Conservation (phyloP, 306 rosid species). For the Quercus dentata region DNA sequence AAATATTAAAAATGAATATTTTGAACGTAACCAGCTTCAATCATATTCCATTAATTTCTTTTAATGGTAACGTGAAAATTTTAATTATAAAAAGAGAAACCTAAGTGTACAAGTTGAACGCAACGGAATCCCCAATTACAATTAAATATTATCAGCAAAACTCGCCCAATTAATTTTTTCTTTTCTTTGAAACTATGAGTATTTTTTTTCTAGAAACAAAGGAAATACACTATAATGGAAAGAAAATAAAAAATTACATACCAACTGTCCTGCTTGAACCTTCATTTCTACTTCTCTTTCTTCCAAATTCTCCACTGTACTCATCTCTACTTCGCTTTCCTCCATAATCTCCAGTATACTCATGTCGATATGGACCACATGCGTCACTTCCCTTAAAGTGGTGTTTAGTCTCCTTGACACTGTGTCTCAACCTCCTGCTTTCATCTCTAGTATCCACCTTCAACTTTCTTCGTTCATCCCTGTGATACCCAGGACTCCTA, state of each 20-base stretch:
- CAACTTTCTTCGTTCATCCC: slow-evolving; percentile 36
- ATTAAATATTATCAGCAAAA: too few relatives aligned
- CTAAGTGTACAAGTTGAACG: too few relatives aligned
- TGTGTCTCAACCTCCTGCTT: slow-evolving; percentile 39
- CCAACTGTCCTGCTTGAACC: slow-evolving; percentile 79
- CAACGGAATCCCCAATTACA: too few relatives aligned
- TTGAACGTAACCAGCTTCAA: too few relatives aligned
- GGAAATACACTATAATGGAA: too few relatives aligned
- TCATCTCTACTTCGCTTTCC: slow-evolving; percentile 66
- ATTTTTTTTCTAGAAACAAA: neutral
- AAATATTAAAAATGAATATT: too few relatives aligned
- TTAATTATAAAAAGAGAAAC: too few relatives aligned
- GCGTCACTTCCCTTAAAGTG: slow-evolving; percentile 55
- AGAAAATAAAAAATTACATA: slow-evolving; percentile 13
- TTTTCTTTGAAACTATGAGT: neutral
- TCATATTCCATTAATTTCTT: too few relatives aligned
- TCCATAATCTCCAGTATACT: slow-evolving; percentile 40
- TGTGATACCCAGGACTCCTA: slow-evolving; percentile 45
- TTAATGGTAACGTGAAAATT: too few relatives aligned
- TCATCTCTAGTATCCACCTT: slow-evolving; percentile 51
- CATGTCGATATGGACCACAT: slow-evolving; percentile 51
- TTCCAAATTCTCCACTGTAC: slow-evolving; percentile 31
- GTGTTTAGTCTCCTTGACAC: slow-evolving; percentile 41
- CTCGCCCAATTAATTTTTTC: too few relatives aligned
- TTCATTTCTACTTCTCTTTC: slow-evolving; percentile 66